Conservation (phyloP, 2,329 filamentous ascomycete species). For the Monosporascus ibericus region DNA sequence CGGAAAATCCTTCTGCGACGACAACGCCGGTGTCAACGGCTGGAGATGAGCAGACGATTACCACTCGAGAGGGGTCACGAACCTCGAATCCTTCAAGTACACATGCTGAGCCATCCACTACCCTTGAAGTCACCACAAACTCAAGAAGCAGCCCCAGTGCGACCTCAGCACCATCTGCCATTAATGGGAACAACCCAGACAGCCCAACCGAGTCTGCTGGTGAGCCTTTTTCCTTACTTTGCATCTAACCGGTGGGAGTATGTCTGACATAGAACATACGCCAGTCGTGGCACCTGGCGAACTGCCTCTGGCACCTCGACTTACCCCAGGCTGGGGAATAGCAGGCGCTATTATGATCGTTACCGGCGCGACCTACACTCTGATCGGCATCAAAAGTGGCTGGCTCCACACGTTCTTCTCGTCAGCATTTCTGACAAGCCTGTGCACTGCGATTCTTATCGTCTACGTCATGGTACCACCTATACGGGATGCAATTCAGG, state of each 20-base stretch:
- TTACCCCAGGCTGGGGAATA: slow-evolving; percentile 79
- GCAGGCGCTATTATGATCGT: slow-evolving; percentile 70
- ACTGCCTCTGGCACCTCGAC: slow-evolving; percentile 64
- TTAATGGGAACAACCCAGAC: slow-evolving; percentile 24
- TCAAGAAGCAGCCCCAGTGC: slow-evolving; percentile 5
- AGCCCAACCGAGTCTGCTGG: slow-evolving; percentile 14
- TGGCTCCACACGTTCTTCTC: slow-evolving; percentile 79
- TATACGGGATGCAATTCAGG: slow-evolving; percentile 69
- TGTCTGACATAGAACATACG: slow-evolving; percentile 17
- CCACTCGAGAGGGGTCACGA: slow-evolving; percentile 7
- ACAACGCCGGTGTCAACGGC: slow-evolving; percentile 10
- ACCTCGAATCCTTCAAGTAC: slow-evolving; percentile 1
- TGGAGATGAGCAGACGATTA: slow-evolving; percentile 4
- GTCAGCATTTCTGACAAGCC: slow-evolving; percentile 62
- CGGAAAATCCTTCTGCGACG: slow-evolving; percentile 11
- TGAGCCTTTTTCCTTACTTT: slow-evolving; percentile 11
- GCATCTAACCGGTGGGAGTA: not conserved
- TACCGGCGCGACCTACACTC: slow-evolving; percentile 62
- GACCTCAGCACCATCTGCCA: slow-evolving; percentile 22
- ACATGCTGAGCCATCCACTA: slow-evolving; percentile 5
- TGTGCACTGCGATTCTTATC: slow-evolving; percentile 76
- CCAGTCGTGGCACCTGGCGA: slow-evolving; percentile 42
- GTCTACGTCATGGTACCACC: slow-evolving; percentile 83
- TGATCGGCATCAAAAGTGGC: slow-evolving; percentile 78
- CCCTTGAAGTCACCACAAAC: slow-evolving; percentile 7